Base-by-base conservation (phyloP, 2,329 filamentous ascomycete species). In the Nemania sp. region DNA sequence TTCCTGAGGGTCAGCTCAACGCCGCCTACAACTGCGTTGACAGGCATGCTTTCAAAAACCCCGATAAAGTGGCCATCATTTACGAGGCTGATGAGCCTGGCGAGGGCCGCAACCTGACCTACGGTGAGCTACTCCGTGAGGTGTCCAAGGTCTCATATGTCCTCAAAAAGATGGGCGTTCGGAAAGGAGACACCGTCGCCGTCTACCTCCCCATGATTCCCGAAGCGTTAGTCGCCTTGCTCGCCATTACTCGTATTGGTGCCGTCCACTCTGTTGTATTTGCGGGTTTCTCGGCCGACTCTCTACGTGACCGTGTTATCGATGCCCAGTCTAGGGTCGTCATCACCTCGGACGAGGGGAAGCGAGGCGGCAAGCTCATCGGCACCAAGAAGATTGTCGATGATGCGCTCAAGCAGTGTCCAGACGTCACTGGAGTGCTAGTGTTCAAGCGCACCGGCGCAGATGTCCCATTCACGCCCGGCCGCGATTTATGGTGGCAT, bases 151-250 rank as follows among this genome's bases (percentile, higher is more conserved):
- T 92, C 15, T 90, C 95, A 46, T 92, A 91, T 81, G 89, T 90
- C 21, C 84, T 99, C 69, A 97, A 93, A 83, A 86, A 94, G 80
- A 95, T 97, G 87, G 95, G 95, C 65, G 94, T 99, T 62, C 88
- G 90, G 81, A 98, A 97, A 83, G 95, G 95, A 57, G 95, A 99
- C 78, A 97, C 93, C 4, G 93, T 99, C 59, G 95, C 92, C 65
- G 90, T 99, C 68, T 99, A 99, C 81, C 81, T 99, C 67, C 95
- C 95, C 76, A 99, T 99, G 95, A 97, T 99, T 77, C 95, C 95
- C 57, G 94, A 99, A 78, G 95, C 95, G 6, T 72, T 99, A 60
- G 83, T 99, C 71, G 90, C 95, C 55, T 91, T 99, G 77, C 83
- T 99, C 58, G 95, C 95, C 63, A 96, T 93, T 77, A 81, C 88